Conservation (phyloP, 2,329 filamentous ascomycete species). For the Aspergillus pseudotamarii region DNA sequence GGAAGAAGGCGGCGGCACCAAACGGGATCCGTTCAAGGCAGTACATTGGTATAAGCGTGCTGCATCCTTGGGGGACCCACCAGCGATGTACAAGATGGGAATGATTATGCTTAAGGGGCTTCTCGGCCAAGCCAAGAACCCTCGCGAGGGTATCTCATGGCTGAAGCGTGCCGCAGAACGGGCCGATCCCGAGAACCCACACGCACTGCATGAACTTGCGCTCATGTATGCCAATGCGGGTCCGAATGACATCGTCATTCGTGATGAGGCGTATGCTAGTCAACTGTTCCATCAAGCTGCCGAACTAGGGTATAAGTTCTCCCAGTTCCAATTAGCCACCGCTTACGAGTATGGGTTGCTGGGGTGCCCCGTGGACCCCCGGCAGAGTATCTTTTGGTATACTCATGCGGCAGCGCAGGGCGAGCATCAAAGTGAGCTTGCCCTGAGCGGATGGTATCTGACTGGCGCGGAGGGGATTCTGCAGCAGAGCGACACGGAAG, state of each 20-base stretch:
- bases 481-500: conserved; percentile 90
- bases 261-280: conserved; percentile 80
- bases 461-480: conserved; percentile 87
- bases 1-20: conserved; percentile 90
- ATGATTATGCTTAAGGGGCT: conserved; percentile 94
- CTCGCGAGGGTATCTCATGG: conserved; percentile 86
- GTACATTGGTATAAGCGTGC: conserved; percentile 98
- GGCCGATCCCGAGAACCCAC: conserved; percentile 87
- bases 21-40: conserved; percentile 86
- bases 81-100: conserved; percentile 97
- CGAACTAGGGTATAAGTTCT: conserved; percentile 90
- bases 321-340: conserved; percentile 84
- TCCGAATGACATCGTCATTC: conserved; percentile 70
- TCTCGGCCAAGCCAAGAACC: conserved; percentile 81
- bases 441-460: conserved; percentile 89
- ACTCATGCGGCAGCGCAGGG: conserved; percentile 86
- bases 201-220: conserved; percentile 86
- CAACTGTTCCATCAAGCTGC: conserved; percentile 82
- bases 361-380: conserved; percentile 78
- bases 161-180: conserved; percentile 88
- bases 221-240: conserved; percentile 61
- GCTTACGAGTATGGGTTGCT: conserved; percentile 88
- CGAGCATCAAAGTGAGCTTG: conserved; percentile 89
- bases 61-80: conserved; percentile 83
- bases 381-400: conserved; percentile 91